phyloP scores from a whole-genome alignment of 768 basidiomycete genomes.

The Naganishia friedmannii region DNA sequence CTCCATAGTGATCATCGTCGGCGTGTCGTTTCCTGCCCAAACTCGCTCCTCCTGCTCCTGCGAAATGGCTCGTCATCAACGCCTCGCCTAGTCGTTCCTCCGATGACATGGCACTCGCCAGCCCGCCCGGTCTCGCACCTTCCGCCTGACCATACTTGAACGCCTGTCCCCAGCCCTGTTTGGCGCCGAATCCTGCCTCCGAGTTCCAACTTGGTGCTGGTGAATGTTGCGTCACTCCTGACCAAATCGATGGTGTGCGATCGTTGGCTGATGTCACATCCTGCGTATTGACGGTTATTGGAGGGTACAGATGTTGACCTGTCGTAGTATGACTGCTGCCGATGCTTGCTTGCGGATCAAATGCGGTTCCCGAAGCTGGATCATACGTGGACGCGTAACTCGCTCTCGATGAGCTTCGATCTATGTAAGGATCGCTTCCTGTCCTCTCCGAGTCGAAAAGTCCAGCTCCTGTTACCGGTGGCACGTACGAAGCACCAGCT shows the following conservation, averaged over 20 bases:
- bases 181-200: slow-evolving; percentile 22
- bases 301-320: slow-evolving; percentile 9
- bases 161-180: slow-evolving; percentile 11
- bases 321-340: neutral
- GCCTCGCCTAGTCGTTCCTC: slow-evolving; percentile 18
- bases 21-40: neutral
- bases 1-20: slow-evolving; percentile 14
- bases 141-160: slow-evolving; percentile 17
- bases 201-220: slow-evolving; percentile 17
- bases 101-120: slow-evolving; percentile 15
- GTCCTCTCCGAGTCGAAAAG: neutral
- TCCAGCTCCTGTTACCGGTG: neutral
- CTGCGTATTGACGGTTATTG: slow-evolving; percentile 3
- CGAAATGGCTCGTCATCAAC: slow-evolving; percentile 25
- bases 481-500: neutral
- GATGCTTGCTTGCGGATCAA: neutral
- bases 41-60: slow-evolving; percentile 17
- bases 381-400: slow-evolving; percentile 18
- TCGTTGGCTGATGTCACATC: neutral
- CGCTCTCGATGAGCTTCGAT: slow-evolving; percentile 13
- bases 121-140: neutral
- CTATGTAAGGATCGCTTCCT: neutral
- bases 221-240: slow-evolving; percentile 8
- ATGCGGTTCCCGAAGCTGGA: neutral
- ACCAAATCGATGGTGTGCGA: slow-evolving; percentile 19